phyloP scores from a whole-genome alignment of 352 stramenopile genomes.

The Pythium phragmiticola region DNA sequence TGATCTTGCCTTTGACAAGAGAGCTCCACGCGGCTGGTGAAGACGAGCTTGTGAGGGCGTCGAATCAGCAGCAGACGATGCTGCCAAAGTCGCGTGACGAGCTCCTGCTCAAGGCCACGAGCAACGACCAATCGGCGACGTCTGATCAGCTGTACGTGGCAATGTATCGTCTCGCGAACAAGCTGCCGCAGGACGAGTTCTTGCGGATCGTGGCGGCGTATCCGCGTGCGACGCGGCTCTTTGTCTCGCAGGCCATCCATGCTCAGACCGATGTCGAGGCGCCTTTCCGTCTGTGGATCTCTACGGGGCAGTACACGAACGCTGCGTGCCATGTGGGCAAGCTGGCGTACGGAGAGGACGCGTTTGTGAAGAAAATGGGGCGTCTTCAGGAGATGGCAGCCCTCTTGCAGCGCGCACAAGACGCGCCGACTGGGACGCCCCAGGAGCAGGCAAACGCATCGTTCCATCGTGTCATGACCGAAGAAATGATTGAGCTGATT shows the following conservation, averaged over 20 bases:
- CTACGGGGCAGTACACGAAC: slow-evolving; percentile 30
- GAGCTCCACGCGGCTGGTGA: slow-evolving; percentile 28
- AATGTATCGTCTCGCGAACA: slow-evolving; percentile 33
- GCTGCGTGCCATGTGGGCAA: slow-evolving; percentile 42
- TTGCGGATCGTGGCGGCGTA: slow-evolving; percentile 43
- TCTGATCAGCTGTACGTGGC: slow-evolving; percentile 45
- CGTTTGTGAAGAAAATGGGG: slow-evolving; percentile 38
- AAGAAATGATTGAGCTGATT: slow-evolving; percentile 46
- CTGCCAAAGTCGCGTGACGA: slow-evolving; percentile 33
- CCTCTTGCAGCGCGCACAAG: slow-evolving; percentile 28
- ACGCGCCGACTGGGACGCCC: neutral
- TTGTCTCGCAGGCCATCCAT: slow-evolving; percentile 40
- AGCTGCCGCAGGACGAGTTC: slow-evolving; percentile 35
- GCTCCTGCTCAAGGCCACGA: slow-evolving; percentile 43
- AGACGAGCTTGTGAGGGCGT: neutral
- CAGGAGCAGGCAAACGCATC: slow-evolving; percentile 29
- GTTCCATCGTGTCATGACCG: slow-evolving; percentile 52
- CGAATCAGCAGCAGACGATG: neutral
- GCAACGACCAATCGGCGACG: slow-evolving; percentile 44
- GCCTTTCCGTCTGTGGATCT: slow-evolving; percentile 33
- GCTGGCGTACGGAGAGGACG: slow-evolving; percentile 44
- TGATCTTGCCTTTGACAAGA: slow-evolving; percentile 34
- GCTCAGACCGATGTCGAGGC: slow-evolving; percentile 31
- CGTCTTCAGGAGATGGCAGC: slow-evolving; percentile 40
- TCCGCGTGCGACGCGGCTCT: slow-evolving; percentile 41